Evolutionary conservation across 1,139 yeast species (phyloP).

Genomic region (Candida sanyaensis): DNA sequence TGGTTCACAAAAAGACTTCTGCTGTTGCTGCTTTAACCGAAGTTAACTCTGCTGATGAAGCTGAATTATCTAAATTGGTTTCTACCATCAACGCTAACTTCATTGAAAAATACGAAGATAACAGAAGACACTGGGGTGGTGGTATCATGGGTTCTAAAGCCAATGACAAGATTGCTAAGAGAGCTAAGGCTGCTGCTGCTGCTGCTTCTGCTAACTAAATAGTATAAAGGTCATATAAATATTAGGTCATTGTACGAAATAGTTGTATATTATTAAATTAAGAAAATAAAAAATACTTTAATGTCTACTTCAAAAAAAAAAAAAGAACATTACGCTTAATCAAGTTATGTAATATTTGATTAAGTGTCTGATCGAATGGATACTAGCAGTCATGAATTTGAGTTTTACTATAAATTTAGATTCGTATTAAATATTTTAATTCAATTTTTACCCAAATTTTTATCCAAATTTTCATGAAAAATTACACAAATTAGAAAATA

Average conservation of each 20-base stretch:
- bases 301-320: too few species aligned
- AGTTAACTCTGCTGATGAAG: constrained; percentile 90
- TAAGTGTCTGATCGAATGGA: too few species aligned
- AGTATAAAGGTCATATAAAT: constrained; percentile 1
- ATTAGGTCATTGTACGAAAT: neutral
- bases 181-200: constrained; percentile 40
- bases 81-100: constrained; percentile 93
- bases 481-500: too few species aligned
- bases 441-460: too few species aligned
- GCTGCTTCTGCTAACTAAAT: constrained; percentile 52
- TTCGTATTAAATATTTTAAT: too few species aligned
- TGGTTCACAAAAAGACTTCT: constrained; percentile 95
- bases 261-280: neutral
- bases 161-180: constrained; percentile 62
- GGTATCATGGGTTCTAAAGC: constrained; percentile 93
- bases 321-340: too few species aligned
- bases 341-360: too few species aligned
- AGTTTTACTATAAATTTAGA: too few species aligned
- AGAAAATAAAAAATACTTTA: too few species aligned
- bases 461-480: too few species aligned
- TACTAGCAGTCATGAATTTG: too few species aligned
- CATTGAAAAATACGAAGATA: constrained; percentile 88
- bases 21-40: constrained; percentile 97
- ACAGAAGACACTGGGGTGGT: constrained; percentile 99
- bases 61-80: constrained; percentile 88